Percentiles rank a stretch among this genome's conserved stretches.
Conservation (phyloP, 164 flowering plant species). For the Sextonia rubra region DNA sequence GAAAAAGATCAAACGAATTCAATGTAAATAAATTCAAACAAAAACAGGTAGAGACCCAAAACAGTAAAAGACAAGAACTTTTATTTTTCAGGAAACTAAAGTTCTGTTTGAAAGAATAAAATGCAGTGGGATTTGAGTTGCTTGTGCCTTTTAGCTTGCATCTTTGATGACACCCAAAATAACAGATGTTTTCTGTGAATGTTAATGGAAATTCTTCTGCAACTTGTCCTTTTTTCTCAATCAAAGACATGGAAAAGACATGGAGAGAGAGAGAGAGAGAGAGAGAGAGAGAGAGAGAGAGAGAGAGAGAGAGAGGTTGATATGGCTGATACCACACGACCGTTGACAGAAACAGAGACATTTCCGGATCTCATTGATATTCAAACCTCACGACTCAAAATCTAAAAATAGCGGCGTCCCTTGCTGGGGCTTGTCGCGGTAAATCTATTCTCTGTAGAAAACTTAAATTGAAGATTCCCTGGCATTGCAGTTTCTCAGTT, state of each 20-base stretch:
- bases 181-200: neutral
- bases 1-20: neutral
- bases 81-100: neutral
- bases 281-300: neutral
- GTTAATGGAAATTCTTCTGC: constrained; percentile 6
- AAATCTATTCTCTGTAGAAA: too few relatives aligned
- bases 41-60: neutral
- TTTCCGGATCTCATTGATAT: neutral
- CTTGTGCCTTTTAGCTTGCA: constrained; percentile 8
- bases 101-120: neutral
- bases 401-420: constrained; percentile 6
- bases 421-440: neutral
- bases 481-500: too few relatives aligned
- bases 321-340: neutral
- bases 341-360: constrained; percentile 1
- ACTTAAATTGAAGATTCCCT: too few relatives aligned
- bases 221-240: neutral
- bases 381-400: constrained; percentile 5
- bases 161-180: neutral
- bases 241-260: too few relatives aligned
- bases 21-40: neutral
- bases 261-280: neutral
- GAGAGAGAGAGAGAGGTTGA: neutral
- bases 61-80: neutral
- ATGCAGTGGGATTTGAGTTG: neutral